Evolutionary conservation across 257 asterid genomes (phyloP).

Genomic region (Solanum etuberosum): DNA sequence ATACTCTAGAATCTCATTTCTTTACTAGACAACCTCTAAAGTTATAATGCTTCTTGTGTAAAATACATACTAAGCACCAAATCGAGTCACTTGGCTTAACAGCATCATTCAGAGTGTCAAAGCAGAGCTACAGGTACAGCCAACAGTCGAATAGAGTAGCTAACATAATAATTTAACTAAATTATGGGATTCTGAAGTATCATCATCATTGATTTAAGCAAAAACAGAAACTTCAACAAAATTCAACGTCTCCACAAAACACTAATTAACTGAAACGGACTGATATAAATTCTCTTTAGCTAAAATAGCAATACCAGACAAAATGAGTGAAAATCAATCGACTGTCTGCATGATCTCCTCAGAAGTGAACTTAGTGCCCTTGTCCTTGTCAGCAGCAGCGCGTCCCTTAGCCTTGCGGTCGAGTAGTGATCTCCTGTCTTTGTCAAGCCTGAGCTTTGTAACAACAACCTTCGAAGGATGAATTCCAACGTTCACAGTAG

Average conservation of each 20-base stretch:
- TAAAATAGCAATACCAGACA: background rate
- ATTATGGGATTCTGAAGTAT: background rate
- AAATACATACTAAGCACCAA: background rate
- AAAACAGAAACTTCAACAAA: background rate
- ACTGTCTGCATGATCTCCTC: background rate
- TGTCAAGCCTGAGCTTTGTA: background rate
- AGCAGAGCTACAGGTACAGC: background rate
- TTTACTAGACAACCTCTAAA: background rate
- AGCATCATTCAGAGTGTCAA: background rate
- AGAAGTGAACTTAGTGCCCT: background rate
- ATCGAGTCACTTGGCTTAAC: background rate
- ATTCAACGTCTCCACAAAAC: background rate
- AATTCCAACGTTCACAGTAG: background rate
- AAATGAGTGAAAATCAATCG: background rate
- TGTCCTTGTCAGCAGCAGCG: background rate
- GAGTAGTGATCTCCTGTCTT: background rate
- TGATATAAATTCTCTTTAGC: background rate
- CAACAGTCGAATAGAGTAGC: background rate
- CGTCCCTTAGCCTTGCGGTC: background rate
- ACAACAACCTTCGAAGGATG: background rate
- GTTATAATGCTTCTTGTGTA: background rate
- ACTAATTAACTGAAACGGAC: background rate
- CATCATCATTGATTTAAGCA: background rate
- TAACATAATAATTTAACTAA: background rate
- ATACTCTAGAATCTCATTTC: background rate